phyloP scores from a whole-genome alignment of 2,329 filamentous ascomycete species.

The Colletotrichum sp. region DNA sequence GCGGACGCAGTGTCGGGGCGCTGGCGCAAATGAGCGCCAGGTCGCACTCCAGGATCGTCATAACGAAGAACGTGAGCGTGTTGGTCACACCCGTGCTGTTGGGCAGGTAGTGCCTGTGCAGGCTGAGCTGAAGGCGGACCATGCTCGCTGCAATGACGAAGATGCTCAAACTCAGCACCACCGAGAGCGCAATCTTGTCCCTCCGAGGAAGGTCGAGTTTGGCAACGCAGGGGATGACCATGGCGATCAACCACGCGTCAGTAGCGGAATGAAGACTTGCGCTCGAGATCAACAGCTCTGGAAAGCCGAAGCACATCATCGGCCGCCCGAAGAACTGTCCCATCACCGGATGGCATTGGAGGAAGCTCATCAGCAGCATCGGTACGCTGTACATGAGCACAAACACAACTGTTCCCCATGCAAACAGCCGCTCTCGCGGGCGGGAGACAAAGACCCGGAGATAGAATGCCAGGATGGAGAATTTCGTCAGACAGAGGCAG shows the following conservation, averaged over 20 bases:
- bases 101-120: slow-evolving; percentile 29
- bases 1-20: slow-evolving; percentile 34
- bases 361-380: slow-evolving; percentile 41
- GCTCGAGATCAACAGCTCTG: slow-evolving; percentile 46
- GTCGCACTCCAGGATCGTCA: slow-evolving; percentile 40
- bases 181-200: slow-evolving; percentile 46
- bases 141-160: slow-evolving; percentile 42
- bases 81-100: slow-evolving; percentile 23
- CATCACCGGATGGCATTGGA: slow-evolving; percentile 47
- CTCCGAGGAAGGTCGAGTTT: slow-evolving; percentile 42
- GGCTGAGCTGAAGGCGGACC: slow-evolving; percentile 33
- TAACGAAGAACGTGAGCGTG: slow-evolving; percentile 37
- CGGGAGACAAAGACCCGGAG: slow-evolving; percentile 40
- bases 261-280: slow-evolving; percentile 51
- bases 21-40: slow-evolving; percentile 39
- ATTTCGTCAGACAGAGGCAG: slow-evolving; percentile 41
- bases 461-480: slow-evolving; percentile 43
- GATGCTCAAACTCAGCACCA: slow-evolving; percentile 50
- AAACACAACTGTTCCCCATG: slow-evolving; percentile 37
- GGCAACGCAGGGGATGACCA: slow-evolving; percentile 46
- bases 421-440: slow-evolving; percentile 34
- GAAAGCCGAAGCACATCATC: slow-evolving; percentile 43
- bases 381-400: slow-evolving; percentile 38
- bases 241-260: slow-evolving; percentile 47
- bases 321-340: slow-evolving; percentile 38